These are phyloP conservation scores for Phytopythium delawarense DNA, from an alignment of 352 stramenopile genomes.

Conservation along the genomic window DNA sequence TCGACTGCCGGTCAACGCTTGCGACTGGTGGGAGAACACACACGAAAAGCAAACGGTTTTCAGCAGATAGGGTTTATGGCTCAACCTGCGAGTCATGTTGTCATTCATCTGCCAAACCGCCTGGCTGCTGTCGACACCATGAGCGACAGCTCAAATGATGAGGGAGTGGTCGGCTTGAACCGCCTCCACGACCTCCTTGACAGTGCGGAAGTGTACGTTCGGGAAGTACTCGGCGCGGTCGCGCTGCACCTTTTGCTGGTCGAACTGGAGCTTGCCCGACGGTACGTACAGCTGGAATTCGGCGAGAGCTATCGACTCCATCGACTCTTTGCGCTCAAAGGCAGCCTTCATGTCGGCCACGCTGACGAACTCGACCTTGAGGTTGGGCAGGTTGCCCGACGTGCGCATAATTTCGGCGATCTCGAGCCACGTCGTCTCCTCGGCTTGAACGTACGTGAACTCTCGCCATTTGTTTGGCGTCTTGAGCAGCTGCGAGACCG, in stretches of 20 bases:
- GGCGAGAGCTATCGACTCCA: neutral
- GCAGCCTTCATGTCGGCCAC: neutral
- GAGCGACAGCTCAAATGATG: neutral
- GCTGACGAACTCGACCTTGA: constrained; percentile 8
- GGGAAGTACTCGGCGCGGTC: constrained; percentile 18
- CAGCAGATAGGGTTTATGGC: too few relatives aligned
- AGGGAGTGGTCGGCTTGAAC: neutral
- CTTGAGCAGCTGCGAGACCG: constrained; percentile 10
- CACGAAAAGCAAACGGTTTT: too few relatives aligned
- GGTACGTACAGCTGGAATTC: constrained; percentile 9
- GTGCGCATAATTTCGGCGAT: constrained; percentile 7
- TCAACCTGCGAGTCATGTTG: too few relatives aligned
- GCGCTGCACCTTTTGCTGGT: constrained; percentile 14
- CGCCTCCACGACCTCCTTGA: constrained; percentile 9
- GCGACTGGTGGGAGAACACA: too few relatives aligned
- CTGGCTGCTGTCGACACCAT: too few relatives aligned
- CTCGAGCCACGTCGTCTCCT: constrained; percentile 16
- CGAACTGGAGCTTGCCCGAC: constrained; percentile 5
- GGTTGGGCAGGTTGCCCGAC: neutral
- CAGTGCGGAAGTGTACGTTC: constrained; percentile 10
- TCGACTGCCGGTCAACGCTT: too few relatives aligned
- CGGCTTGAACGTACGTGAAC: constrained; percentile 16
- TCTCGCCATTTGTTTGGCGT: constrained; percentile 10
- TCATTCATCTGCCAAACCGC: too few relatives aligned
- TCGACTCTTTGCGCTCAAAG: constrained; percentile 5